Conservation (phyloP, 208 protist species). For the Leishmania aethiopica region DNA sequence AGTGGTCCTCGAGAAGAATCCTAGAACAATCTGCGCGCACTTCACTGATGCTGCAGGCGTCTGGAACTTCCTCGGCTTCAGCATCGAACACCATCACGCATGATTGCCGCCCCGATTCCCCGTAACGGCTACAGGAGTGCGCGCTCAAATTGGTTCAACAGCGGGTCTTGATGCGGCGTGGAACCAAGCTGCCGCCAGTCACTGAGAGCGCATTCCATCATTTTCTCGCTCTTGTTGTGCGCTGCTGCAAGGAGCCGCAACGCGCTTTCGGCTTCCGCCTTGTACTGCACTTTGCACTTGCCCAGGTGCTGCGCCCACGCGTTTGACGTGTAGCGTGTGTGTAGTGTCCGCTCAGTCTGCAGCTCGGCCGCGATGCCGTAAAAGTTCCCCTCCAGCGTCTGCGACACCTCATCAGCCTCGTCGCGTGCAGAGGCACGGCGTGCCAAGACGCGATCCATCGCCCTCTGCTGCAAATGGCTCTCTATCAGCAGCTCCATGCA, state of each 20-base stretch:
- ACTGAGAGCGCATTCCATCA: constrained; percentile 21
- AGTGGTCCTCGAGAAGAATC: not conserved
- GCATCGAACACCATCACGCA: not conserved
- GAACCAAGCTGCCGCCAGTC: constrained; percentile 53
- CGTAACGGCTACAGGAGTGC: constrained; percentile 31
- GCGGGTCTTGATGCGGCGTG: constrained; percentile 37
- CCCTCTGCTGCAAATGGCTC: constrained; percentile 51
- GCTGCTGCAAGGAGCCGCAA: constrained; percentile 39
- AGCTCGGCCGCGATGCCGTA: constrained; percentile 47
- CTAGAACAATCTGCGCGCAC: not conserved
- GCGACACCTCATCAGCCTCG: constrained; percentile 2
- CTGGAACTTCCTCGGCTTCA: not conserved
- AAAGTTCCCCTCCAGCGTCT: constrained; percentile 32
- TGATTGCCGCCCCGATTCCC: not conserved
- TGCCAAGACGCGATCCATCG: constrained; percentile 48
- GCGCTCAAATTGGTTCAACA: constrained; percentile 64
- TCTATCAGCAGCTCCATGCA: constrained; percentile 72
- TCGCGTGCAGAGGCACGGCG: constrained; percentile 15
- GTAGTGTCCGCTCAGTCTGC: constrained; percentile 46
- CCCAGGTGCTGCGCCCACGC: constrained; percentile 60
- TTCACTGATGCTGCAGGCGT: not conserved
- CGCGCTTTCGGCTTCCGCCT: constrained; percentile 30
- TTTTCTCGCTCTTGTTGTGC: constrained; percentile 8
- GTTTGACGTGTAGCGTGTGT: constrained; percentile 58
- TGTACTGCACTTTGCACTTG: constrained; percentile 27